Percentiles rank a stretch among this genome's conserved stretches.
Conservation (phyloP, 2,329 filamentous ascomycete species). For the Alternaria burnsii region DNA sequence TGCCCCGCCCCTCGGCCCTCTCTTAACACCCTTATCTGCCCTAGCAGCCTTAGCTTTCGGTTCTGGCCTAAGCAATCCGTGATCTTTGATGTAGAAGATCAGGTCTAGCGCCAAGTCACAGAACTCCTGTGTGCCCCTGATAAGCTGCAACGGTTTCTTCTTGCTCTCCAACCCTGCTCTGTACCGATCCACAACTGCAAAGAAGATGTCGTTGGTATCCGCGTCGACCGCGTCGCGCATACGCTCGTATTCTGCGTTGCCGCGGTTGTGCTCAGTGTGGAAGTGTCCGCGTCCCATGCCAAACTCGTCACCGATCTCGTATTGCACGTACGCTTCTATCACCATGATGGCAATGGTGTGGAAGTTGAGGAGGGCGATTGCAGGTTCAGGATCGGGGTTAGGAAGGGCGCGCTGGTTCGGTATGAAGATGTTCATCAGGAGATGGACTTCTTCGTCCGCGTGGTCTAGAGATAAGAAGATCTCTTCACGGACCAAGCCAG, state of each 20-base stretch:
- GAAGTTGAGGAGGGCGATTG: conserved; percentile 42
- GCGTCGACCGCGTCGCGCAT: conserved; percentile 21
- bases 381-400: conserved; percentile 30
- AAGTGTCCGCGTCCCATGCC: conserved; percentile 20
- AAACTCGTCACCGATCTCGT: conserved; percentile 36
- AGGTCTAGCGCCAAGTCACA: conserved; percentile 44
- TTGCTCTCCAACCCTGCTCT: conserved; percentile 30
- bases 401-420: conserved; percentile 32
- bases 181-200: conserved; percentile 43
- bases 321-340: conserved; percentile 37
- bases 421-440: conserved; percentile 42
- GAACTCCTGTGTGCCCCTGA: conserved; percentile 46
- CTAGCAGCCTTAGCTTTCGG: conserved; percentile 19
- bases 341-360: conserved; percentile 46
- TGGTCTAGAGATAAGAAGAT: conserved; percentile 39
- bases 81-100: conserved; percentile 41
- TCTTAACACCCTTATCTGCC: conserved; percentile 28
- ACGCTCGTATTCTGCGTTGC: conserved; percentile 13
- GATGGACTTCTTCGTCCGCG: conserved; percentile 31
- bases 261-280: conserved; percentile 13
- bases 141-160: conserved; percentile 25
- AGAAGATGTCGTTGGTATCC: conserved; percentile 44
- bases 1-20: conserved; percentile 15
- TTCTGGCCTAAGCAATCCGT: conserved; percentile 27
- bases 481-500: conserved; percentile 49